Evolutionary conservation across 1,284 basidiomycete species (phyloP).

Genomic region (Pholiota adiposa): DNA sequence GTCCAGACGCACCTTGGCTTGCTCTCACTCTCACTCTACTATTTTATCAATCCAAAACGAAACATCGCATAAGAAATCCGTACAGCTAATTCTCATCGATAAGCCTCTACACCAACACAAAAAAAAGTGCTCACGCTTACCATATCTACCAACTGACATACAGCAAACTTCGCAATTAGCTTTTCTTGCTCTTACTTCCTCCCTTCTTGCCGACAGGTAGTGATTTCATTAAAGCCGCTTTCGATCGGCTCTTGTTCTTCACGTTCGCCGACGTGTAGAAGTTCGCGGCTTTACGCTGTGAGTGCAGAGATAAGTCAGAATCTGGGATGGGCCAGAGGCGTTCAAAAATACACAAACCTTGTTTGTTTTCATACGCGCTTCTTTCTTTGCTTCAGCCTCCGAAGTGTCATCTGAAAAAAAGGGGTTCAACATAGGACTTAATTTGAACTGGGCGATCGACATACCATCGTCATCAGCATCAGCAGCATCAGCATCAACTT

Average conservation of each 20-base stretch:
- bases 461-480: constrained; percentile 21
- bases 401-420: constrained; percentile 28
- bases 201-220: constrained; percentile 52
- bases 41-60: background rate
- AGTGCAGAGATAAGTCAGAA: constrained; percentile 11
- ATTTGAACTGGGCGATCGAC: constrained; percentile 9
- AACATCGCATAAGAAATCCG: background rate
- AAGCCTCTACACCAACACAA: background rate
- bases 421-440: constrained; percentile 9
- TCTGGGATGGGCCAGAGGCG: background rate
- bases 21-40: background rate
- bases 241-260: constrained; percentile 83
- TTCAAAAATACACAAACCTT: constrained; percentile 46
- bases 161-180: constrained; percentile 8
- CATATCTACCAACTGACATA: background rate
- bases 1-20: background rate
- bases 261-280: constrained; percentile 90
- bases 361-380: constrained; percentile 86
- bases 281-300: constrained; percentile 85
- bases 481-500: constrained; percentile 27
- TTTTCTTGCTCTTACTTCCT: constrained; percentile 41
- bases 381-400: constrained; percentile 55
- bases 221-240: constrained; percentile 59
- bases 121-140: background rate
- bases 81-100: background rate